phyloP scores from a whole-genome alignment of 345 rosid genomes.

The thale cress (Arabidopsis thaliana) region TAIR10.1 NC_003070.9:1132001-1132500 shows the following conservation, averaged over 20 bases:
- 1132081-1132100: background rate
- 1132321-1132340: slow-evolving; percentile 44
- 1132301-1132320: slow-evolving; percentile 34
- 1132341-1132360: slow-evolving; percentile 43
- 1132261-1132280: background rate
- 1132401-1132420: slow-evolving; percentile 42
- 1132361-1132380: slow-evolving; percentile 35
- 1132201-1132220: background rate
- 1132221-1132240: background rate
- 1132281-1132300: slow-evolving; percentile 12
- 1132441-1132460: slow-evolving; percentile 37
- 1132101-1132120: background rate
- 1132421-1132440: slow-evolving; percentile 38
- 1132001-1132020: background rate
- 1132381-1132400: slow-evolving; percentile 39
- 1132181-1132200: background rate
- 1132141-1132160: background rate
- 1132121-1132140: background rate
- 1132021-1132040: slow-evolving; percentile 14
- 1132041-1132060: slow-evolving; percentile 19
- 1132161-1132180: background rate
- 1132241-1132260: background rate
- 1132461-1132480: slow-evolving; percentile 43
- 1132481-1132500: slow-evolving; percentile 16
- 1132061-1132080: slow-evolving; percentile 28